phyloP scores from a whole-genome alignment of 345 rosid species.

The Syzygium aromaticum region DNA sequence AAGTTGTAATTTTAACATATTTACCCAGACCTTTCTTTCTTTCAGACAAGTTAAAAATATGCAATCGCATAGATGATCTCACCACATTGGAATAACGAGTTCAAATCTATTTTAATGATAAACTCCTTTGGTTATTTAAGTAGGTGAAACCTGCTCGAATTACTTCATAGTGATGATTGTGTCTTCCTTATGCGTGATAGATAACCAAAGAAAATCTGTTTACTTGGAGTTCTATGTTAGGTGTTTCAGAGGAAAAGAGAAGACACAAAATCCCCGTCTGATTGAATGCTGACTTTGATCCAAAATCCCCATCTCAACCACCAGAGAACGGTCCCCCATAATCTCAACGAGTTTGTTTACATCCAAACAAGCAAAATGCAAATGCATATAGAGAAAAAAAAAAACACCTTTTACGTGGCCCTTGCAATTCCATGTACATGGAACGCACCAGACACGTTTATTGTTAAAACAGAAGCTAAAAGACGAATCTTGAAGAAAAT shows the following conservation, averaged over 20 bases:
- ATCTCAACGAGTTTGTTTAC: background rate
- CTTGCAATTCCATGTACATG: background rate
- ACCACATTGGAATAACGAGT: background rate
- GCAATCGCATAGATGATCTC: background rate
- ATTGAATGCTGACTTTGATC: background rate
- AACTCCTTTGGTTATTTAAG: background rate
- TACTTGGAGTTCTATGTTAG: background rate
- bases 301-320: background rate
- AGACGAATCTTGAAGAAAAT: background rate
- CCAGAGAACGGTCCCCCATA: background rate
- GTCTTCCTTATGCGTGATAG: background rate
- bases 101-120: background rate
- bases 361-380: background rate
- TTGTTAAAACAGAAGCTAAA: background rate
- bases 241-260: background rate
- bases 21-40: background rate
- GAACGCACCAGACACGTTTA: background rate
- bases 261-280: background rate
- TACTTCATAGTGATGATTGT: background rate
- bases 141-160: background rate
- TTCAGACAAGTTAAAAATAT: background rate
- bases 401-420: background rate
- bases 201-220: background rate
- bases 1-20: background rate
- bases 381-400: background rate